A percentile compares a stretch with the other conserved stretches of the same genome.
Conservation (phyloP, 2,329 filamentous ascomycete species). For the Tolypocladium tropicale region DNA sequence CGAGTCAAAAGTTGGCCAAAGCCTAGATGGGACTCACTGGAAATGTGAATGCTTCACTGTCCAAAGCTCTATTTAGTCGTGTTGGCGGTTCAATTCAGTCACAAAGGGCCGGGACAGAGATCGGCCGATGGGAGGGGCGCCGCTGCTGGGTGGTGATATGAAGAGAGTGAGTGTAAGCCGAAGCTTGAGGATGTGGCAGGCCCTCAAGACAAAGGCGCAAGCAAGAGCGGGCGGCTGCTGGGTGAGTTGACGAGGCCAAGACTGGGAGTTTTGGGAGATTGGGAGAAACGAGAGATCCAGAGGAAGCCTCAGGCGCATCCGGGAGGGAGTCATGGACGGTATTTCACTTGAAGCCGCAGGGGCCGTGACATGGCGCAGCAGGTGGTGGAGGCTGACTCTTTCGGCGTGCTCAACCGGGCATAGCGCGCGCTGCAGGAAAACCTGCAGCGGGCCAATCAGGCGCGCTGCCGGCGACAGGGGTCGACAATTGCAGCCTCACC, state of each 20-base stretch:
- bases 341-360: slow-evolving; percentile 19
- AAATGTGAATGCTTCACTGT: neutral
- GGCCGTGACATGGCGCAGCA: slow-evolving; percentile 20
- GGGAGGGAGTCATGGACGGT: slow-evolving; percentile 21
- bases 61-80: neutral
- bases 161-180: slow-evolving; percentile 1
- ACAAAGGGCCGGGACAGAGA: neutral
- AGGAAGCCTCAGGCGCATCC: slow-evolving; percentile 21
- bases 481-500: neutral
- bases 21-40: neutral
- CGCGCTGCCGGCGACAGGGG: neutral
- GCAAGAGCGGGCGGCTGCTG: neutral
- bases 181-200: neutral
- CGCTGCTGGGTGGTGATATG: neutral
- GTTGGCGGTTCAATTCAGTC: too few relatives aligned
- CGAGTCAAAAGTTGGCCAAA: neutral
- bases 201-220: neutral
- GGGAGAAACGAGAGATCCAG: slow-evolving; percentile 8
- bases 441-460: slow-evolving; percentile 17
- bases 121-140: too few relatives aligned
- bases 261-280: slow-evolving; percentile 5
- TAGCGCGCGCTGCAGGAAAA: slow-evolving; percentile 15
- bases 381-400: slow-evolving; percentile 25
- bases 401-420: slow-evolving; percentile 32
- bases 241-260: neutral